phyloP scores from a whole-genome alignment of 176 grass and related monocot species.

The Rhynchospora breviuscula region DNA sequence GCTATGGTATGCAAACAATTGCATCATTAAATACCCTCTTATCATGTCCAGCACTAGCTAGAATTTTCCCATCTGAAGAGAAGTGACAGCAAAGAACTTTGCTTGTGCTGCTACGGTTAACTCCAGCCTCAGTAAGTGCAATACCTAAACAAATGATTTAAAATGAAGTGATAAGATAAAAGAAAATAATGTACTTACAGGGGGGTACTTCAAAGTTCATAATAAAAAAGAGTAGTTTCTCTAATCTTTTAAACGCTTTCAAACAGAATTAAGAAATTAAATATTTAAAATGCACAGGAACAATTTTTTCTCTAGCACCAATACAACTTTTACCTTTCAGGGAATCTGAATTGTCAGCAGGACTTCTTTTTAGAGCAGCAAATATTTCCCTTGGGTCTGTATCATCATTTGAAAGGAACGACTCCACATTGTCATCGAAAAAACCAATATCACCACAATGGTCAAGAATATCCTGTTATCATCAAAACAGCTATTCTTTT shows the following conservation, averaged over 20 bases:
- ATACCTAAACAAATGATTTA: conserved; percentile 44
- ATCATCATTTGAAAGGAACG: conserved; percentile 89
- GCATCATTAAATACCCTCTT: conserved; percentile 33
- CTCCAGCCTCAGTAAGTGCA: conserved; percentile 59
- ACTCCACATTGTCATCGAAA: conserved; percentile 93
- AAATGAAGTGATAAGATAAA: neutral
- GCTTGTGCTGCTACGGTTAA: conserved; percentile 28
- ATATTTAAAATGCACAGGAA: conserved; percentile 14
- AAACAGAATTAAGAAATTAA: neutral
- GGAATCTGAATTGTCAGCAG: conserved; percentile 66
- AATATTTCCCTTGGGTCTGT: conserved; percentile 83
- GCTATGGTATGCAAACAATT: conserved; percentile 16
- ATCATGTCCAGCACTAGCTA: conserved; percentile 41
- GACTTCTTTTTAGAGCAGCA: conserved; percentile 68
- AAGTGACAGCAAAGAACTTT: conserved; percentile 44
- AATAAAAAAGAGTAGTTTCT: neutral
- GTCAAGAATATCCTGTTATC: conserved; percentile 81
- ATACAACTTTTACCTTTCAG: conserved; percentile 46
- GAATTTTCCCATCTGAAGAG: conserved; percentile 40
- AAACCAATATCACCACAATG: conserved; percentile 63
- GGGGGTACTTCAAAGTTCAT: neutral
- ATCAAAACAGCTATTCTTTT: neutral
- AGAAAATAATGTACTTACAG: neutral
- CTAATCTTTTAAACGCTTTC: neutral
- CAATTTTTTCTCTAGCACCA: neutral